Conservation (phyloP, 2,329 filamentous ascomycete species). For the Aspergillus phoenicis region DNA sequence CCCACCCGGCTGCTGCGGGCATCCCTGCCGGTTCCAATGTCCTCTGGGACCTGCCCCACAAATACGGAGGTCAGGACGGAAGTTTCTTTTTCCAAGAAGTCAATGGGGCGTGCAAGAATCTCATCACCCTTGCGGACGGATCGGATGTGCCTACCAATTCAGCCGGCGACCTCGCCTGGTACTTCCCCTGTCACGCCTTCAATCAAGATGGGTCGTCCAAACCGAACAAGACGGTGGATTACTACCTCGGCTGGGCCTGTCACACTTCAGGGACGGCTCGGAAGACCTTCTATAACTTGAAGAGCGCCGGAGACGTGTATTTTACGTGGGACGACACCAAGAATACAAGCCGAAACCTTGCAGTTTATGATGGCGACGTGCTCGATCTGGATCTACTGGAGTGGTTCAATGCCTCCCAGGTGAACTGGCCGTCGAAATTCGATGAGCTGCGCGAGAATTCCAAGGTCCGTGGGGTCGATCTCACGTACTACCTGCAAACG, state of each 20-base stretch:
- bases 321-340: constrained; percentile 94
- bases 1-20: constrained; percentile 77
- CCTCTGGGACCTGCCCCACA: constrained; percentile 79
- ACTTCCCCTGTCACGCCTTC: constrained; percentile 89
- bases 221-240: constrained; percentile 72
- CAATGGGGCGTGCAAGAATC: constrained; percentile 90
- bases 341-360: constrained; percentile 84
- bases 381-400: constrained; percentile 83
- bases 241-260: constrained; percentile 84
- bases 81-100: constrained; percentile 99
- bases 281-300: constrained; percentile 73
- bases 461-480: constrained; percentile 77
- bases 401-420: constrained; percentile 86
- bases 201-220: constrained; percentile 87
- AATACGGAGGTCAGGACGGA: constrained; percentile 84
- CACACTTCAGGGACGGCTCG: constrained; percentile 75
- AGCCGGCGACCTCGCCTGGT: constrained; percentile 82
- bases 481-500: constrained; percentile 84
- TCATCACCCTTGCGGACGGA: constrained; percentile 71
- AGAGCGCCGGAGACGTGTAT: constrained; percentile 80
- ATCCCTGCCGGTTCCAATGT: constrained; percentile 77
- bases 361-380: constrained; percentile 93
- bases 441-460: constrained; percentile 73
- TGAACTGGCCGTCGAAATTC: constrained; percentile 74
- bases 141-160: constrained; percentile 80